Conservation (phyloP, 1,139 yeast species). For the Yamadazyma blattariae region DNA sequence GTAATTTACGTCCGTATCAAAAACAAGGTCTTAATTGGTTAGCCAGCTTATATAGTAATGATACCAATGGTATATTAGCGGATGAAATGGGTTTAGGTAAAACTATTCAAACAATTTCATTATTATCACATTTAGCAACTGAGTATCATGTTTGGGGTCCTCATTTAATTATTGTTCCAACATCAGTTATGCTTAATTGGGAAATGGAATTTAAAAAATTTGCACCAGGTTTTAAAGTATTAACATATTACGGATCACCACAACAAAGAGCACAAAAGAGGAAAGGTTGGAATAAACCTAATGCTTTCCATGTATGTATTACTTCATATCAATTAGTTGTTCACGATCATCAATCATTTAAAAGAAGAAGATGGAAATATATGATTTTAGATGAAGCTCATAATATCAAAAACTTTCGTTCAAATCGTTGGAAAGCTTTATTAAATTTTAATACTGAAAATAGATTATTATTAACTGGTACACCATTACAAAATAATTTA, state of each 20-base stretch:
- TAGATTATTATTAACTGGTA: constrained; percentile 87
- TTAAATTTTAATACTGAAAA: constrained; percentile 90
- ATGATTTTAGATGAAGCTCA: constrained; percentile 99
- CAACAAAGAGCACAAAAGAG: constrained; percentile 95
- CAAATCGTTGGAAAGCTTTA: constrained; percentile 96
- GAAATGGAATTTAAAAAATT: constrained; percentile 98
- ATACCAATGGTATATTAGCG: constrained; percentile 94
- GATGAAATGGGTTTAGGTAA: constrained; percentile 99
- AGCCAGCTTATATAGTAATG: constrained; percentile 87
- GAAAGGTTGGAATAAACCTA: constrained; percentile 96
- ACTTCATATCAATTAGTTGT: constrained; percentile 95
- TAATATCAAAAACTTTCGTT: constrained; percentile 91
- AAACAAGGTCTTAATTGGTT: constrained; percentile 97
- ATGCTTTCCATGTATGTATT: constrained; percentile 94
- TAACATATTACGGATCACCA: constrained; percentile 97
- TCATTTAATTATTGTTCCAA: constrained; percentile 93
- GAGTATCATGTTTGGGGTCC: constrained; percentile 98
- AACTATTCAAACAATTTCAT: constrained; percentile 92
- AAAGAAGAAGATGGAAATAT: constrained; percentile 90
- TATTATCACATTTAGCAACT: constrained; percentile 85
- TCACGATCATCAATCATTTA: constrained; percentile 92
- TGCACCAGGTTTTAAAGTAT: constrained; percentile 95
- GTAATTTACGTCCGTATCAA: constrained; percentile 85
- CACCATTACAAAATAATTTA: constrained; percentile 88
- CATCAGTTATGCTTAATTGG: constrained; percentile 98